Percentiles rank a stretch among this genome's conserved stretches.
phyloP scores from a whole-genome alignment of 306 rosid species.

The Carpinus viminea region DNA sequence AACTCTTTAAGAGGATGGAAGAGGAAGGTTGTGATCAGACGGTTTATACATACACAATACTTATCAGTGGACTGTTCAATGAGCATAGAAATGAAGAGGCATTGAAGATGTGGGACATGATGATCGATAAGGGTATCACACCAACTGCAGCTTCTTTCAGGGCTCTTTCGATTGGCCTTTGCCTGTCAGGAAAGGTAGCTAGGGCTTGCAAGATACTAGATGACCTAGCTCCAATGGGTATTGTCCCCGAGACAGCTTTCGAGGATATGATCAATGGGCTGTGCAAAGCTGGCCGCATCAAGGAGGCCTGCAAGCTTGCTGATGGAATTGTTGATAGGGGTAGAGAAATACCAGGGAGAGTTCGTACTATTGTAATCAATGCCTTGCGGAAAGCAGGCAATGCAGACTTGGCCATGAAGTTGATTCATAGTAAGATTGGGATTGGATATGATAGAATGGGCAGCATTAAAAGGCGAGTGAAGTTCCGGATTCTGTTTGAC shows the following conservation, averaged over 20 bases:
- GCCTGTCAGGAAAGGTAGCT: constrained; percentile 84
- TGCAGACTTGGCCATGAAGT: constrained; percentile 74
- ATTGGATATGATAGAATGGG: constrained; percentile 84
- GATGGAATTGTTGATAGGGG: constrained; percentile 93
- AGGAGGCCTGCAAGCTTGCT: constrained; percentile 82
- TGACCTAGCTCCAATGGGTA: constrained; percentile 84
- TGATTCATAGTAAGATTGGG: constrained; percentile 92
- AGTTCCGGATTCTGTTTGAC: constrained; percentile 53
- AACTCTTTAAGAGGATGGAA: constrained; percentile 63
- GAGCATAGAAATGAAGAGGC: constrained; percentile 79
- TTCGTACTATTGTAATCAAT: constrained; percentile 71
- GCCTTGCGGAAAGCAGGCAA: constrained; percentile 85
- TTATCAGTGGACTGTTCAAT: constrained; percentile 69
- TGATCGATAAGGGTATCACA: constrained; percentile 81
- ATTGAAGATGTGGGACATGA: constrained; percentile 69
- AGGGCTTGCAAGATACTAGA: constrained; percentile 90
- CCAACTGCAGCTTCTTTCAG: constrained; percentile 82
- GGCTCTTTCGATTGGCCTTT: constrained; percentile 77
- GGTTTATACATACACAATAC: constrained; percentile 74
- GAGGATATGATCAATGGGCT: constrained; percentile 9
- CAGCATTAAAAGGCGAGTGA: constrained; percentile 75
- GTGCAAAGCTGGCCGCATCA: constrained; percentile 74
- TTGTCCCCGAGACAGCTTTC: constrained; percentile 54
- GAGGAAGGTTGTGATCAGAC: constrained; percentile 80
- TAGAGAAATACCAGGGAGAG: constrained; percentile 78